phyloP scores from a whole-genome alignment of 306 rosid species.

The Prunus fruticosa region DNA sequence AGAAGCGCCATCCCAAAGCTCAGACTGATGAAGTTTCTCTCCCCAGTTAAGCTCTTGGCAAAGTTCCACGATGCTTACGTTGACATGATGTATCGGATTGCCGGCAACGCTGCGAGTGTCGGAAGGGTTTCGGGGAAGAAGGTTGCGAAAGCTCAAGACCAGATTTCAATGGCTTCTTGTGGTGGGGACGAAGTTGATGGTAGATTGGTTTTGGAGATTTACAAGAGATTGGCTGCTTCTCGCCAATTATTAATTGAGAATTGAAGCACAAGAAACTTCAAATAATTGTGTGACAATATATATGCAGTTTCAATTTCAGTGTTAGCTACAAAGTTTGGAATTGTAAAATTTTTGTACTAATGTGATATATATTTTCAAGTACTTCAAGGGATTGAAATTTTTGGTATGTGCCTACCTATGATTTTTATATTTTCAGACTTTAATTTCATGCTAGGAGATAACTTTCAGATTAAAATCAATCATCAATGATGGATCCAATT shows the following conservation, averaged over 20 bases:
- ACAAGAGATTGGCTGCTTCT: slow-evolving; percentile 37
- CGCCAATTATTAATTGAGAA: slow-evolving; percentile 6
- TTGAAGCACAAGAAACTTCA: too few relatives aligned
- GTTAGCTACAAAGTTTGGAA: not conserved
- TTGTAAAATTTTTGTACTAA: not conserved
- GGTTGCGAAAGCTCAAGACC: slow-evolving; percentile 20
- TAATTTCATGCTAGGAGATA: not conserved
- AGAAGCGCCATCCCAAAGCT: slow-evolving; percentile 9
- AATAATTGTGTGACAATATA: too few relatives aligned
- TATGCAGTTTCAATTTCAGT: too few relatives aligned
- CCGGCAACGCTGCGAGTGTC: slow-evolving; percentile 15
- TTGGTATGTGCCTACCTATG: not conserved
- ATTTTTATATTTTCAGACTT: not conserved
- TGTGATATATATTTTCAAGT: not conserved
- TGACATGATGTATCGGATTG: slow-evolving; percentile 32
- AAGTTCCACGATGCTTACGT: slow-evolving; percentile 34
- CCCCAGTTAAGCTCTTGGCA: slow-evolving; percentile 25
- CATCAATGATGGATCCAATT: too few relatives aligned
- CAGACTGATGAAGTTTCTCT: not conserved
- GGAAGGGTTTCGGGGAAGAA: slow-evolving; percentile 28
- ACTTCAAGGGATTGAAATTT: not conserved
- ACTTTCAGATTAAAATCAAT: not conserved
- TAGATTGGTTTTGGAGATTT: slow-evolving; percentile 37
- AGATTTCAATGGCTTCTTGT: slow-evolving; percentile 18
- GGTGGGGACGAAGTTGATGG: slow-evolving; percentile 29